These are phyloP conservation scores for Xerocomus potaroensis DNA, from an alignment of 768 basidiomycete species.

Conservation along the genomic window DNA sequence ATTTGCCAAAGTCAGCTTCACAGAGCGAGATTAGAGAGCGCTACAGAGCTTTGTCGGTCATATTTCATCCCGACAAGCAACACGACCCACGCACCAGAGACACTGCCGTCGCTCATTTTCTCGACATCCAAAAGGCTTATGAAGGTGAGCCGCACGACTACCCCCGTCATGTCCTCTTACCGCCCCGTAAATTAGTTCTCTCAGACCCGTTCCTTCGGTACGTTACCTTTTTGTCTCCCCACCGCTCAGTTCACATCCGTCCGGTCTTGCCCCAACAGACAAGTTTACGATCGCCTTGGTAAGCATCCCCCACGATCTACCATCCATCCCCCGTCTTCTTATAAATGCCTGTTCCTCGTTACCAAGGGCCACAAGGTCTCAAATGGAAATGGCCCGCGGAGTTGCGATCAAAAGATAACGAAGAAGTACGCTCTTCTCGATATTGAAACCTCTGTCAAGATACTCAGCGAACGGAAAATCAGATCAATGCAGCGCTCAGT, in stretches of 20 bases:
- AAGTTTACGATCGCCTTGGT: slow-evolving; percentile 75
- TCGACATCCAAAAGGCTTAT: slow-evolving; percentile 79
- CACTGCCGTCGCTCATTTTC: slow-evolving; percentile 62
- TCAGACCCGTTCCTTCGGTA: slow-evolving; percentile 71
- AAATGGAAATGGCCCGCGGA: slow-evolving; percentile 42
- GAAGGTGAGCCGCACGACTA: slow-evolving; percentile 47
- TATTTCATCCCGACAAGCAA: slow-evolving; percentile 86
- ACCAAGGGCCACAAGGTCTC: slow-evolving; percentile 36
- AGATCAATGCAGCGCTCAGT: slow-evolving; percentile 46
- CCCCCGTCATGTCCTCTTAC: slow-evolving; percentile 10
- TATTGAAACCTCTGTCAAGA: slow-evolving; percentile 14
- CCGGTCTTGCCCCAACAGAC: slow-evolving; percentile 36
- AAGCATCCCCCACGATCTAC: slow-evolving; percentile 15
- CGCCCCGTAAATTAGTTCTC: slow-evolving; percentile 42
- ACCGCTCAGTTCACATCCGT: slow-evolving; percentile 4
- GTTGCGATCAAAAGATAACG: slow-evolving; percentile 39
- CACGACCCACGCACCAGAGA: slow-evolving; percentile 50
- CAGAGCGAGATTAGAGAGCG: slow-evolving; percentile 70
- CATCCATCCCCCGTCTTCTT: slow-evolving; percentile 5
- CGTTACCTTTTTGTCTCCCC: slow-evolving; percentile 15
- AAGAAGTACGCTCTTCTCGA: slow-evolving; percentile 43
- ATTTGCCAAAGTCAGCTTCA: slow-evolving; percentile 60
- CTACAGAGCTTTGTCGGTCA: slow-evolving; percentile 65
- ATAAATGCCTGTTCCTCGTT: slow-evolving; percentile 6
- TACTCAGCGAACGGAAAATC: slow-evolving; percentile 26